phyloP scores from a whole-genome alignment of 331 rosid genomes.

The Ulmus americana region DNA sequence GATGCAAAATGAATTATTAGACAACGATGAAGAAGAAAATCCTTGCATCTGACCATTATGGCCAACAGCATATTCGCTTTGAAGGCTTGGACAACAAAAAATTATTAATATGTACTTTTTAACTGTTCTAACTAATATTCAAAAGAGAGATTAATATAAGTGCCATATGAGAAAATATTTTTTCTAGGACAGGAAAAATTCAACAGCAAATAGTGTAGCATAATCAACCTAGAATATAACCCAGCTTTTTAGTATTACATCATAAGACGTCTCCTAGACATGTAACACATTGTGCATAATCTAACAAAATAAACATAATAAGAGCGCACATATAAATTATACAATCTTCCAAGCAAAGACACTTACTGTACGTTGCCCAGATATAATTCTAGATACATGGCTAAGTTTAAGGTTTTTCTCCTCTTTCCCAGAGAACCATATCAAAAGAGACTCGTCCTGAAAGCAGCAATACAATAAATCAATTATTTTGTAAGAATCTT shows the following conservation, averaged over 20 bases:
- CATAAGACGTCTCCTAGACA: background rate
- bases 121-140: background rate
- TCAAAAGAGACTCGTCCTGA: conserved; percentile 95
- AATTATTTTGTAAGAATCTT: conserved; percentile 18
- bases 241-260: too few relatives aligned
- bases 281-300: background rate
- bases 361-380: conserved; percentile 98
- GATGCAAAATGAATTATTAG: background rate
- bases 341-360: conserved; percentile 18
- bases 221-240: too few relatives aligned
- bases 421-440: conserved; percentile 98
- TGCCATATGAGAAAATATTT: background rate
- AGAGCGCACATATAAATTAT: conserved; percentile 18
- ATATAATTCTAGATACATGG: conserved; percentile 87
- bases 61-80: background rate
- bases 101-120: background rate
- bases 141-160: background rate
- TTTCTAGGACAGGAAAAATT: background rate
- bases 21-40: background rate
- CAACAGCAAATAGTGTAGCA: background rate
- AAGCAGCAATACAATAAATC: conserved; percentile 31
- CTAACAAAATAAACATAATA: conserved; percentile 7
- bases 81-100: background rate
- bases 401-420: conserved; percentile 90
- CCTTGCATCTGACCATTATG: background rate